Evolutionary conservation across 73 alveolate species (phyloP).

Genomic region (Uronychia binucleata): DNA sequence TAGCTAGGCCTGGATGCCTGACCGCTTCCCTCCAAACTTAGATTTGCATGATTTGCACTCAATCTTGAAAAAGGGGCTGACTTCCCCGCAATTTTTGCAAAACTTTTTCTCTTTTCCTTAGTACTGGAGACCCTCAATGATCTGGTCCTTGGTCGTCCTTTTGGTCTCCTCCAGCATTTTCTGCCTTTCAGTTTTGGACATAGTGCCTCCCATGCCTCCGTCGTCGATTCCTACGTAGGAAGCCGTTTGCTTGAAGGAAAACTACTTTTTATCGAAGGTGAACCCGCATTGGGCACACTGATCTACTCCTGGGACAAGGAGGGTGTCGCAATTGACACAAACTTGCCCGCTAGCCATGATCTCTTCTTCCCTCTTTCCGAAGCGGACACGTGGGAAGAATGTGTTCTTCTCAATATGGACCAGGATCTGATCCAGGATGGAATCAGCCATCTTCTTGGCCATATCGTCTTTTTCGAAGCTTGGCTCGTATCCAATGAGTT

Average conservation of each 20-base stretch:
- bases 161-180: neutral
- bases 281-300: conserved; percentile 56
- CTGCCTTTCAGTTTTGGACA: neutral
- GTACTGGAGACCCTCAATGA: neutral
- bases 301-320: conserved; percentile 30
- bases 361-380: conserved; percentile 53
- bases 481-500: neutral
- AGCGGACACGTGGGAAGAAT: conserved; percentile 55
- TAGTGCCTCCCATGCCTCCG: neutral
- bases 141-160: neutral
- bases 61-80: conserved; percentile 49
- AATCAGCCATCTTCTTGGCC: conserved; percentile 34
- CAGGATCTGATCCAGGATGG: conserved; percentile 40
- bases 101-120: conserved; percentile 10
- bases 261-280: conserved; percentile 26
- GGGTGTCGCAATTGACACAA: conserved; percentile 55
- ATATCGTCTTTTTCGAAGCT: conserved; percentile 7
- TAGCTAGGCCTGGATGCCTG: neutral
- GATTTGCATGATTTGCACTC: conserved; percentile 46
- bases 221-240: neutral
- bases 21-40: conserved; percentile 7
- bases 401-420: conserved; percentile 57
- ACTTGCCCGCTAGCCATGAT: conserved; percentile 21
- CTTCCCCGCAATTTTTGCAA: conserved; percentile 50
- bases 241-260: neutral